Conservation (phyloP, 805 yeast species). For the Nakazawaea laoshanensis region DNA sequence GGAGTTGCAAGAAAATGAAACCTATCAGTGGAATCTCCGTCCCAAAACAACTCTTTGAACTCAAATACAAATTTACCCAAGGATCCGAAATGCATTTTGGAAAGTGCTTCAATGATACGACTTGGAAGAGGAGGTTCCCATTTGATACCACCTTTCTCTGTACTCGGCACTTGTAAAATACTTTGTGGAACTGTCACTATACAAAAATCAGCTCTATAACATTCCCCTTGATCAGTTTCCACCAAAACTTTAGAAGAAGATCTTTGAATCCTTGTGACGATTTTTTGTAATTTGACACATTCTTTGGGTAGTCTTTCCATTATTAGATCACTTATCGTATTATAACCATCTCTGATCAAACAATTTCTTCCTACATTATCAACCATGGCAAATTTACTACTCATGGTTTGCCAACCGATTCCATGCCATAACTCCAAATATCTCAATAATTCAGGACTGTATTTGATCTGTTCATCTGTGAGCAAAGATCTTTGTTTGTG, state of each 20-base stretch:
- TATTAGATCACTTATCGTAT: constrained; percentile 38
- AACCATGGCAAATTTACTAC: constrained; percentile 61
- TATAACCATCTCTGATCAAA: constrained; percentile 55
- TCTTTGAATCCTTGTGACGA: constrained; percentile 32
- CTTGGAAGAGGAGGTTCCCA: constrained; percentile 53
- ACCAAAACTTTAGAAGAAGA: constrained; percentile 19
- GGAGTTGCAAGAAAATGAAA: constrained; percentile 36
- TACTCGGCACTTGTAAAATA: constrained; percentile 36
- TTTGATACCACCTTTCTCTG: constrained; percentile 33
- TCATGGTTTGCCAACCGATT: constrained; percentile 52
- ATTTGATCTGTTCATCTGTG: constrained; percentile 39
- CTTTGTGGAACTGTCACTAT: constrained; percentile 78
- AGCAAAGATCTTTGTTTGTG: constrained; percentile 36
- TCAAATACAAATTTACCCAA: constrained; percentile 70
- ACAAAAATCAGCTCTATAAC: constrained; percentile 40
- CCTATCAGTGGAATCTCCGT: constrained; percentile 35
- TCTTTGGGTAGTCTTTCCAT: constrained; percentile 27
- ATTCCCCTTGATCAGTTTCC: constrained; percentile 23
- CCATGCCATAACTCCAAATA: constrained; percentile 78
- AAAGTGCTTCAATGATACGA: constrained; percentile 31
- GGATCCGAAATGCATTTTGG: constrained; percentile 50
- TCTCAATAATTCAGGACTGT: constrained; percentile 45
- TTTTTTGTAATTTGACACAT: constrained; percentile 30
- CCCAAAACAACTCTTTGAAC: constrained; percentile 59
- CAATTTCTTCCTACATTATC: constrained; percentile 76